A percentile compares a stretch with the other conserved stretches of the same genome.
Evolutionary conservation across 345 rosid species (phyloP).

Genomic region (Gynandropsis gynandra): DNA sequence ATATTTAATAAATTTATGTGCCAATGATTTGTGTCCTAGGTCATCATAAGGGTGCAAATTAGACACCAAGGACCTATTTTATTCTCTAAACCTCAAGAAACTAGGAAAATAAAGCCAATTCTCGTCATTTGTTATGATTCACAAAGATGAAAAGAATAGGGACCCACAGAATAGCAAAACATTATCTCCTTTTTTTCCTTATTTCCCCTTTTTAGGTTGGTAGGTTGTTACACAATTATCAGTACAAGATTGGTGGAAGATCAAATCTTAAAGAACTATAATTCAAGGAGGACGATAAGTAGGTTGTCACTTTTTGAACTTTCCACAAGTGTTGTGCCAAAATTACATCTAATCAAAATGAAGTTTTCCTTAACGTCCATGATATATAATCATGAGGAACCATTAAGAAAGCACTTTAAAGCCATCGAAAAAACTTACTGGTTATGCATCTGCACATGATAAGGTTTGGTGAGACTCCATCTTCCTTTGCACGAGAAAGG

Average conservation of each 20-base stretch:
- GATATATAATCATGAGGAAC: neutral
- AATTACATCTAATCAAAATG: too few species aligned
- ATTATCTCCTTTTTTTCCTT: neutral
- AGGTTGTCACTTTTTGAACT: neutral
- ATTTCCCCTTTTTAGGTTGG: neutral
- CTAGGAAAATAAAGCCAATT: slow-evolving; percentile 8
- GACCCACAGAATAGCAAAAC: too few species aligned
- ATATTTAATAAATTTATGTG: slow-evolving; percentile 4
- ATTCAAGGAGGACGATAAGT: neutral
- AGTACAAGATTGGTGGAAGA: neutral
- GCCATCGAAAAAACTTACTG: slow-evolving; percentile 40
- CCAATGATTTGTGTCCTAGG: neutral
- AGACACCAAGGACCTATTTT: neutral
- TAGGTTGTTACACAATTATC: slow-evolving; percentile 6
- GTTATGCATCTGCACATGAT: slow-evolving; percentile 67
- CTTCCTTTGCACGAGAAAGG: slow-evolving; percentile 63
- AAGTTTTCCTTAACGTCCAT: too few species aligned
- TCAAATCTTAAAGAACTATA: neutral
- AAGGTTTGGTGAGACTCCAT: slow-evolving; percentile 55
- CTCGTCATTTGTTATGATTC: neutral
- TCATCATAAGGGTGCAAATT: slow-evolving; percentile 3
- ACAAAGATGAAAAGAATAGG: neutral
- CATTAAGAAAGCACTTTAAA: neutral
- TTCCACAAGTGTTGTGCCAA: too few species aligned
- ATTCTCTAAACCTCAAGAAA: slow-evolving; percentile 1